A percentile compares a stretch with the other conserved stretches of the same genome.
These are phyloP conservation scores for Aspergillus biplanus DNA, from an alignment of 495 filamentous ascomycete species.

Conservation along the genomic window DNA sequence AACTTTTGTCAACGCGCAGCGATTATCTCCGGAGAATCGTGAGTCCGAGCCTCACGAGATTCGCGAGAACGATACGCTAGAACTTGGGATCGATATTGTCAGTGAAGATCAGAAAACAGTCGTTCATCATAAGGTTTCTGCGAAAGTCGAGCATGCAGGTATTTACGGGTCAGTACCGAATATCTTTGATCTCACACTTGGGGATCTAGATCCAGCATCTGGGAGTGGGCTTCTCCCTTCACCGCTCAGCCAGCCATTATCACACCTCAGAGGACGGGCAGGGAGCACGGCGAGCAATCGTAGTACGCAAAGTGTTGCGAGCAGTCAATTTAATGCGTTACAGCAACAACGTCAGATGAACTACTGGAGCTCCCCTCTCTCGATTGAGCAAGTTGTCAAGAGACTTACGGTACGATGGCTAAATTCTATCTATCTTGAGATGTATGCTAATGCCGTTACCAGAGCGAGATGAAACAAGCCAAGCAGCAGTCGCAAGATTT, in stretches of 20 bases:
- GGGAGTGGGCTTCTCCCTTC: conserved; percentile 69
- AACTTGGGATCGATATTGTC: conserved; percentile 96
- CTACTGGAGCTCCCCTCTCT: conserved; percentile 84
- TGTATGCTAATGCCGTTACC: conserved; percentile 20
- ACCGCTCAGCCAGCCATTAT: conserved; percentile 57
- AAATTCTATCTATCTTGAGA: neutral
- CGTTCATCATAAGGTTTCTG: conserved; percentile 96
- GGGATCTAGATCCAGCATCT: conserved; percentile 75
- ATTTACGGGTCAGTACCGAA: conserved; percentile 67
- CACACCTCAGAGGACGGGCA: conserved; percentile 68
- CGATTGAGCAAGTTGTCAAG: conserved; percentile 94
- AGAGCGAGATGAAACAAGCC: conserved; percentile 88
- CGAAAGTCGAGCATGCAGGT: conserved; percentile 93
- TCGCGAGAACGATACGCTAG: conserved; percentile 82
- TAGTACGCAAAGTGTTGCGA: conserved; percentile 55
- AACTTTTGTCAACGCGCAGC: conserved; percentile 93
- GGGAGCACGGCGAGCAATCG: conserved; percentile 70
- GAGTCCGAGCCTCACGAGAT: conserved; percentile 95
- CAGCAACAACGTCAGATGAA: conserved; percentile 71
- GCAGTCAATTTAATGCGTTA: conserved; percentile 60
- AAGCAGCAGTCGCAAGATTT: conserved; percentile 86
- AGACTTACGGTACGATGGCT: conserved; percentile 76
- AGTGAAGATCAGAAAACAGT: conserved; percentile 98
- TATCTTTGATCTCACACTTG: conserved; percentile 85
- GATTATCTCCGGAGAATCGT: conserved; percentile 87